phyloP scores from a whole-genome alignment of 129 eudicot genomes.

The sunflower (Helianthus annuus) region HanXRQr2.0-SUNRISE NC_035435.2:83789312-83789811 shows the following conservation, averaged over 20 bases:
- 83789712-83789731: neutral
- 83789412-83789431: no score
- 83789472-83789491: constrained; percentile 29
- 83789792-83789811: constrained; percentile 48
- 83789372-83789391: constrained; percentile 36
- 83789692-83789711: neutral
- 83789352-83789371: constrained; percentile 50
- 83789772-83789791: constrained; percentile 75
- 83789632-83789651: no score
- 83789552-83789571: constrained; percentile 61
- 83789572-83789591: constrained; percentile 76
- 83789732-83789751: neutral
- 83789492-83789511: neutral
- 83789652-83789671: no score
- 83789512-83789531: no score
- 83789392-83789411: no score
- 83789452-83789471: constrained; percentile 68
- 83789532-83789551: neutral
- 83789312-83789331: constrained; percentile 3
- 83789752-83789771: constrained; percentile 81
- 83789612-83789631: no score
- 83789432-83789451: no score
- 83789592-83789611: constrained; percentile 54
- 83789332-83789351: constrained; percentile 80
- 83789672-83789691: no score